Evolutionary conservation across 805 yeast species (phyloP), one percentile per base, ranked within the genome.

Genomic region (Kodamaea neixiangensis): DNA sequence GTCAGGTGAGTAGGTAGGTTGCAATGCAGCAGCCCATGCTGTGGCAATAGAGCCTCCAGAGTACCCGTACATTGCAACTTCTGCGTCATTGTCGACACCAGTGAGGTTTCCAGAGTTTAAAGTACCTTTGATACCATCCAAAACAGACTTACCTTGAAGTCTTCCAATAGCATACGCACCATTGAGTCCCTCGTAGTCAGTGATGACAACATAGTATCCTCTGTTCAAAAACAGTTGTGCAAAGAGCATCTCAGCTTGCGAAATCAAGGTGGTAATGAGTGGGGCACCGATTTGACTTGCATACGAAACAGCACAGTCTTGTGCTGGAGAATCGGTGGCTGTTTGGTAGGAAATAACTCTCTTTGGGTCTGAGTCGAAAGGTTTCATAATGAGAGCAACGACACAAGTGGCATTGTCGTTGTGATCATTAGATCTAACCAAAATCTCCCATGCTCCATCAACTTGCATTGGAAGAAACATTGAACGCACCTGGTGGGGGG

Each of bases 291-390:
- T 49, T 18, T 58, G 57, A 35, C 62, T 25, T 7, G 48, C 60
- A 52, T 61, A 67, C 7, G 69, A 62, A 4, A 70, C 64, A 5
- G 70, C 54, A 55, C 72, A 68, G 47, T 66, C 51, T 11, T 56
- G 31, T 31, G 52, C 52, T 0, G 69, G 58, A 18, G 70, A 54
- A 54, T 68, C 72, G 50, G 67, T 60, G 10, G 66, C 67, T 7
- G 58, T 53, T 48, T 66, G 69, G 52, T 65, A 67, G 20, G 66
- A 58, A 6, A 67, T 49, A n/a, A 68, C 47, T 49, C 64, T 64
- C 17, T 54, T 38, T 3, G 63, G 54, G 53, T 66, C 62, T 5
- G 67, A 62, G 47, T 67, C 65, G 44, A 49, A 58, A 6, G 73
- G 73, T 51, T 64, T 61, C 15, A 68, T 54, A 5, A 68, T 42